Evolutionary conservation across 140 eudicot genomes (phyloP).

Genomic region (Stevia rebaudiana): DNA sequence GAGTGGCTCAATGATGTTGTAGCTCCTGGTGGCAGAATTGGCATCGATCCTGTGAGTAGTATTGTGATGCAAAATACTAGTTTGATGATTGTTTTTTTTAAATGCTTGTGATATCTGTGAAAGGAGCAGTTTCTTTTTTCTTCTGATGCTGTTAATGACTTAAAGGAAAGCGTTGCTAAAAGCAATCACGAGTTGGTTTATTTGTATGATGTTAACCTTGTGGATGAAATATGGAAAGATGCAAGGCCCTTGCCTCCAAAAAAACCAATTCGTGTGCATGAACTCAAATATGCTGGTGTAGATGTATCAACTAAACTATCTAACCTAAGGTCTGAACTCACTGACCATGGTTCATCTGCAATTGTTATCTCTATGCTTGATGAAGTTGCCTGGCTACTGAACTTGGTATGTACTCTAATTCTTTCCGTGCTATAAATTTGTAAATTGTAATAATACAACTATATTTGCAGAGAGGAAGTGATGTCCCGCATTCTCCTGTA

Average conservation of each 20-base stretch:
- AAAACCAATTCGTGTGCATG: slow-evolving; percentile 69
- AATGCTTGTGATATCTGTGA: slow-evolving; percentile 51
- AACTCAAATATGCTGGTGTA: slow-evolving; percentile 78
- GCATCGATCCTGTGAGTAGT: slow-evolving; percentile 95
- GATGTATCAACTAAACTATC: slow-evolving; percentile 73
- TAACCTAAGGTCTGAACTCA: slow-evolving; percentile 69
- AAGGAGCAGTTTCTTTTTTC: slow-evolving; percentile 99
- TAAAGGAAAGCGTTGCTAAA: slow-evolving; percentile 62
- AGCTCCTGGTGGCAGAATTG: slow-evolving; percentile 84
- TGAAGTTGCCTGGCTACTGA: slow-evolving; percentile 92
- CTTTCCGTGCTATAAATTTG: not conserved
- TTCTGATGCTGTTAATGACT: slow-evolving; percentile 80
- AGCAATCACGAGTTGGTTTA: slow-evolving; percentile 82
- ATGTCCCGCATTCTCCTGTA: slow-evolving; percentile 91
- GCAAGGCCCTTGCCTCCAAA: slow-evolving; percentile 83
- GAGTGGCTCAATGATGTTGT: slow-evolving; percentile 85
- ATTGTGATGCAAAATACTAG: not conserved
- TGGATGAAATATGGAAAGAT: slow-evolving; percentile 93
- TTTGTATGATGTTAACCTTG: slow-evolving; percentile 70
- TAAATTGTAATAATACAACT: slow-evolving; percentile 3
- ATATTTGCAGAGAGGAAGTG: slow-evolving; percentile 75
- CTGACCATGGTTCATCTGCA: slow-evolving; percentile 64
- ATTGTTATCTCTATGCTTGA: slow-evolving; percentile 87
- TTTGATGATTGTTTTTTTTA: not conserved
- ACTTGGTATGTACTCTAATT: slow-evolving; percentile 49